Conservation (phyloP, 2,329 filamentous ascomycete genomes). For the Chrysosphaeria jannelii region DNA sequence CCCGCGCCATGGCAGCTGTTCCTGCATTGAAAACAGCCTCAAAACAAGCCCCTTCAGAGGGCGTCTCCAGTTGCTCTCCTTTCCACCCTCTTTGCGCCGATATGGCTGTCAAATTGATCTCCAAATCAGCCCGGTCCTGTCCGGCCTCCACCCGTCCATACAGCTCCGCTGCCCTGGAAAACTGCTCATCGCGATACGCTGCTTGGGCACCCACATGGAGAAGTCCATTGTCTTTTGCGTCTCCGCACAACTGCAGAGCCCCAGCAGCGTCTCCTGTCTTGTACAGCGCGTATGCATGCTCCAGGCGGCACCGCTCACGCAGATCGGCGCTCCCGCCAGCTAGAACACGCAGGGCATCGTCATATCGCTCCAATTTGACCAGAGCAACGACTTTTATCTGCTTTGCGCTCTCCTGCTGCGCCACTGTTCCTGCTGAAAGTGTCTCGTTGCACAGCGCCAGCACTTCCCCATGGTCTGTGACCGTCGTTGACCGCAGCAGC, state of each 20-base stretch:
- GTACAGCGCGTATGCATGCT: constrained; percentile 60
- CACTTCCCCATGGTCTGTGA: constrained; percentile 44
- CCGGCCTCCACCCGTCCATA: constrained; percentile 26
- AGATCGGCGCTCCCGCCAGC: constrained; percentile 29
- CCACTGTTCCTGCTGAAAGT: constrained; percentile 19
- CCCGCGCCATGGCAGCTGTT: constrained; percentile 39
- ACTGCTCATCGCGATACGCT: constrained; percentile 46
- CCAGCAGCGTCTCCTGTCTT: constrained; percentile 40
- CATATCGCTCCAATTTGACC: constrained; percentile 55
- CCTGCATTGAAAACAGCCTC: constrained; percentile 61
- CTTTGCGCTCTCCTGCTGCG: constrained; percentile 11
- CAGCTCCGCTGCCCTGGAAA: constrained; percentile 29
- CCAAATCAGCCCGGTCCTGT: constrained; percentile 18
- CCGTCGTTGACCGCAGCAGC: constrained; percentile 21
- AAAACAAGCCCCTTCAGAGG: too few relatives aligned
- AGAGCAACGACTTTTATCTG: constrained; percentile 45
- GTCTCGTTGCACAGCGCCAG: constrained; percentile 31
- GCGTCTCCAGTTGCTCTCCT: constrained; percentile 35
- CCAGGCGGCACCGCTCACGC: constrained; percentile 28
- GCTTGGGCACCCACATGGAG: constrained; percentile 31
- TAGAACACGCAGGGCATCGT: constrained; percentile 42
- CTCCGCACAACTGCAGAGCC: constrained; percentile 15
- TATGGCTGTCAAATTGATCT: constrained; percentile 44
- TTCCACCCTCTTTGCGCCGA: constrained; percentile 46
- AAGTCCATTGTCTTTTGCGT: constrained; percentile 6